Conservation (phyloP, 2,329 filamentous ascomycete genomes). For the Colletotrichum australisinense region DNA sequence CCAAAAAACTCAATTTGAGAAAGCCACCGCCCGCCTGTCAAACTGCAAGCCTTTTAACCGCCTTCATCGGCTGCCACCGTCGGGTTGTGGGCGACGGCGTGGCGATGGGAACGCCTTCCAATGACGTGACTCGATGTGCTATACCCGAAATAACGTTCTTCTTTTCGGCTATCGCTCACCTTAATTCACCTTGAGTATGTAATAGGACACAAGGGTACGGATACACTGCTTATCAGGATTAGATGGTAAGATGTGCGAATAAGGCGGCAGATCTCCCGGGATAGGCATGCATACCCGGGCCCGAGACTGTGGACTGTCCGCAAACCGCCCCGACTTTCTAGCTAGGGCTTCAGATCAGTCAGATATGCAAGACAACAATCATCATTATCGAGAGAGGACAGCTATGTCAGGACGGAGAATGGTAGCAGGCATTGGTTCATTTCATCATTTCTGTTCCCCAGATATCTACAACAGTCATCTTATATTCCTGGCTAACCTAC, state of each 20-base stretch:
- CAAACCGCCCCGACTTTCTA: background rate
- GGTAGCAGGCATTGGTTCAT: no score
- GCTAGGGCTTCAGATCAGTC: background rate
- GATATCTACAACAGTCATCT: no score
- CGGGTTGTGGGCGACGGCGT: background rate
- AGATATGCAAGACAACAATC: background rate
- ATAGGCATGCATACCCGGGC: slow-evolving; percentile 3
- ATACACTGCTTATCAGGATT: no score
- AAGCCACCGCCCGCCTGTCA: background rate
- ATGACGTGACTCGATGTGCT: background rate
- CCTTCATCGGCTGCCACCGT: background rate
- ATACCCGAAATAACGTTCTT: background rate
- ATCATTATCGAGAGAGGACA: background rate
- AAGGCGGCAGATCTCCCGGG: slow-evolving; percentile 23
- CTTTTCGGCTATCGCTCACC: slow-evolving; percentile 2
- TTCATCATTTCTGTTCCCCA: background rate
- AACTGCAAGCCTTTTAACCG: background rate
- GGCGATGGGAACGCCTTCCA: background rate
- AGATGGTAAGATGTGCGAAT: background rate
- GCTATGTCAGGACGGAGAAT: no score
- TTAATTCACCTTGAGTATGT: background rate
- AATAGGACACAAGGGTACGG: background rate
- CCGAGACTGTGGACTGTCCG: background rate
- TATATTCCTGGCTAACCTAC: no score
- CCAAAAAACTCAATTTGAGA: background rate